phyloP scores from a whole-genome alignment of 768 basidiomycete genomes.

The Rhodosporidiobolus odoratus region DNA sequence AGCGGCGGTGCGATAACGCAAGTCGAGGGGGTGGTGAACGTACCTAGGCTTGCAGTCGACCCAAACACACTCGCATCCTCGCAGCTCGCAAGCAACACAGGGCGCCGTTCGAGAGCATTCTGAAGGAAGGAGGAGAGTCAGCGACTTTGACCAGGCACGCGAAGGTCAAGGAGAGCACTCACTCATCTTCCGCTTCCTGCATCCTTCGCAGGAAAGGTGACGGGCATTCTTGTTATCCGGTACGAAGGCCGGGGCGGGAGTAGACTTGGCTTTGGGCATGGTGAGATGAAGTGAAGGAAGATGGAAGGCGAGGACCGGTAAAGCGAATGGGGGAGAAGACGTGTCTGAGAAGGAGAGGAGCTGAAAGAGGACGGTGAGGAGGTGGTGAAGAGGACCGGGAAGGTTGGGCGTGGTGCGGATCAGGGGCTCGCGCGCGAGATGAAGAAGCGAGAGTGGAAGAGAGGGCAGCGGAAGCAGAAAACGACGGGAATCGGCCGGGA shows the following conservation, averaged over 20 bases:
- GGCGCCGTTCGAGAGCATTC: conserved; percentile 6
- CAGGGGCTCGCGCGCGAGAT: too few relatives aligned
- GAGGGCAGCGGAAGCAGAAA: too few relatives aligned
- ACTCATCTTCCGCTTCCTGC: conserved; percentile 2
- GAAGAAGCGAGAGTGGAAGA: too few relatives aligned
- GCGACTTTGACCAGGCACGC: not conserved
- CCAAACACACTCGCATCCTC: not conserved
- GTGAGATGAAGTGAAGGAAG: too few relatives aligned
- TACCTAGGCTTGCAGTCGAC: not conserved
- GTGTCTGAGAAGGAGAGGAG: too few relatives aligned
- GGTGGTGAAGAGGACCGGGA: too few relatives aligned
- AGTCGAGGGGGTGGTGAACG: not conserved
- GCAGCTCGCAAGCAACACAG: not conserved
- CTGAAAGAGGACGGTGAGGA: too few relatives aligned
- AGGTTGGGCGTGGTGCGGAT: too few relatives aligned
- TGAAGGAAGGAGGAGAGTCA: not conserved
- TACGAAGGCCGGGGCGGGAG: too few relatives aligned
- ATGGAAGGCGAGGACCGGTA: too few relatives aligned
- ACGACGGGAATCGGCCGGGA: too few relatives aligned
- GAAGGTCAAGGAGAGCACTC: not conserved
- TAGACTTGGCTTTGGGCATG: not conserved
- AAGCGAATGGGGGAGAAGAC: too few relatives aligned
- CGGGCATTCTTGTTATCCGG: not conserved
- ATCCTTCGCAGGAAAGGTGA: not conserved
- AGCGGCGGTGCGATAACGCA: not conserved